Evolutionary conservation across 257 asterid genomes (phyloP).

Genomic region (Ligustrum vulgare): DNA sequence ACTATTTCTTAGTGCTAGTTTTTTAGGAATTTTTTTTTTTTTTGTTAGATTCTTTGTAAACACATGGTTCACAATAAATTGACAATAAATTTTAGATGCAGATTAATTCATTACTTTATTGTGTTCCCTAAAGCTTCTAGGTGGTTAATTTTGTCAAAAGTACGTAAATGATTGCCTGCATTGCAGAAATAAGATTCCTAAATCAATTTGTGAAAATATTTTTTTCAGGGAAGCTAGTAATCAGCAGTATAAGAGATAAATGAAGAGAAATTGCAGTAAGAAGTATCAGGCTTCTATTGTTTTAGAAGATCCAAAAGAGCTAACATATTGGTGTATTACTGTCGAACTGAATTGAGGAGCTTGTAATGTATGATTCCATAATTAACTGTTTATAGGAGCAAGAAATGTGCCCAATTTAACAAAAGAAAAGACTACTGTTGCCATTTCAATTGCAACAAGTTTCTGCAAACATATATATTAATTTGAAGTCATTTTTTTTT

Average conservation of each 20-base stretch:
- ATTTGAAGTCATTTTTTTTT: neutral
- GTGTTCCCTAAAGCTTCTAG: neutral
- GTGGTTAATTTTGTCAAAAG: neutral
- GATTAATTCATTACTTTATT: neutral
- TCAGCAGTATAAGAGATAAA: neutral
- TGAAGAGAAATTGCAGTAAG: neutral
- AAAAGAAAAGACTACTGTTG: neutral
- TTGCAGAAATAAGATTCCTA: neutral
- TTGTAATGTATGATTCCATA: neutral
- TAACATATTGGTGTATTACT: neutral
- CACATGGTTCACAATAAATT: neutral
- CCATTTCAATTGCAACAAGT: neutral
- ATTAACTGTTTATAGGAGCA: neutral
- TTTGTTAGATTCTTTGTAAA: neutral
- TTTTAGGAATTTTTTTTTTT: too few relatives aligned
- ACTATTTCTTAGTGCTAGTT: too few relatives aligned
- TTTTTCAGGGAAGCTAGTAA: neutral
- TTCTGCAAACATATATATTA: neutral
- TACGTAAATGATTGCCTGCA: neutral
- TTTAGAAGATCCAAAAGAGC: neutral
- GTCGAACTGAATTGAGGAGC: neutral
- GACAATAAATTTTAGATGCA: neutral
- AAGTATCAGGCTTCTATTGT: neutral
- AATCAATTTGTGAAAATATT: neutral
- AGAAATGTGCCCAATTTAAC: neutral